Base-by-base conservation (phyloP, 805 yeast species). In the Blastobotrys peoriensis region DNA sequence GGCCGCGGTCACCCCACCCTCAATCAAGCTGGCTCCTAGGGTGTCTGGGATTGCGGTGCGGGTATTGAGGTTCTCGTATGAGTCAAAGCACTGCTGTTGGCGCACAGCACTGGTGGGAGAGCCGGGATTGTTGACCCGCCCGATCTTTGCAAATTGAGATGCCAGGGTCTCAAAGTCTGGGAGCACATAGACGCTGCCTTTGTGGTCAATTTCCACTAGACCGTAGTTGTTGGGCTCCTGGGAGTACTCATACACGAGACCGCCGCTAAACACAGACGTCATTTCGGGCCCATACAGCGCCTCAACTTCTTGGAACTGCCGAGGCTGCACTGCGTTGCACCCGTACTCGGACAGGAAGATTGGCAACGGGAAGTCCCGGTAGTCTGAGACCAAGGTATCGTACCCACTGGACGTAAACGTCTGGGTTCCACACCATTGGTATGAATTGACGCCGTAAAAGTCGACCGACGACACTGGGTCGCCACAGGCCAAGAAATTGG, bases 261-360 rank as follows among this genome's bases (percentile, higher is more conserved):
- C 97, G 5, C 97, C 97, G 45, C 86, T 76, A 58, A 89, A 86
- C 1, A 79, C 83, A 10, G 72, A 72, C 20, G 79, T 68, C 97
- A 89, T 88, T 36, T 76, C 76, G 5, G 60, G 57, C 0, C 94
- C 81, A 57, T 78, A 86, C 18, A 89, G 67, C 2, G 86, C 70
- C 16, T 69, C 70, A 20, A 87, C 76, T 60, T 89, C 97, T 36
- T 81, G 86, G 63, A 89, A 89, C 3, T 64, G 54, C 49, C 97
- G 74, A 2, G 97, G 97, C 20, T 69, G 64, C 2, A 88, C 82
- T 48, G 78, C 81, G 58, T 88, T 88, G 64, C 97, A 88, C 4
- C 97, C 97, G 65, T 79, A 87, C 68, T 91, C 98, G 1, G 96
- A 86, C 43, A 91, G 76, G 61, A 91, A 84, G 0, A 91, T 75